Evolutionary conservation across 306 rosid species (phyloP).

Genomic region (Abrus pulchellus): DNA sequence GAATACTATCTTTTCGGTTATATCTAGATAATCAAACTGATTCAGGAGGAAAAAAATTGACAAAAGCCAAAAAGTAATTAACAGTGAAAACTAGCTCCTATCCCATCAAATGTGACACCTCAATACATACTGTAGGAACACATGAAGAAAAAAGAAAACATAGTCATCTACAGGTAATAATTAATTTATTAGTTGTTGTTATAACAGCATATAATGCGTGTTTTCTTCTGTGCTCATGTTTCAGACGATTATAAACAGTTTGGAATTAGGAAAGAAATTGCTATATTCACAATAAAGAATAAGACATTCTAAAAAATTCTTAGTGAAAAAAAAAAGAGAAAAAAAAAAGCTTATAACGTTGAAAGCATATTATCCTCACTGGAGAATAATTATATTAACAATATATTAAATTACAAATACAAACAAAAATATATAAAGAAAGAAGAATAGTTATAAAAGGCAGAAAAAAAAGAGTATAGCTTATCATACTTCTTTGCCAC

Average conservation of each 20-base stretch:
- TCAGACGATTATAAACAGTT: background rate
- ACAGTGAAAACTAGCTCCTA: too few species aligned
- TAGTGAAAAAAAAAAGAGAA: background rate
- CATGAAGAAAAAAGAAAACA: too few species aligned
- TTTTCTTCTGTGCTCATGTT: too few species aligned
- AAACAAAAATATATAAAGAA: background rate
- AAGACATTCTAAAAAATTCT: too few species aligned
- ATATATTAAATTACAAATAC: background rate
- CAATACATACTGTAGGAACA: too few species aligned
- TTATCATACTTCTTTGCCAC: slow-evolving; percentile 85
- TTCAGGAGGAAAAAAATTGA: too few species aligned
- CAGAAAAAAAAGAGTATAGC: slow-evolving; percentile 12
- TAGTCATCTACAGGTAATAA: too few species aligned
- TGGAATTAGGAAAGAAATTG: slow-evolving; percentile 18
- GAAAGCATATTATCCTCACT: slow-evolving; percentile 5
- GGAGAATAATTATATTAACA: slow-evolving; percentile 4
- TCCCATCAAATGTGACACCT: too few species aligned
- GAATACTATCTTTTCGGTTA: background rate
- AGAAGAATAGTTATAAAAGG: slow-evolving; percentile 27
- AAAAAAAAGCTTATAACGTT: background rate
- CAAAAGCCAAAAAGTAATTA: too few species aligned
- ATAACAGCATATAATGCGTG: too few species aligned
- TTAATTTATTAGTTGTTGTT: too few species aligned
- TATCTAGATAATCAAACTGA: too few species aligned
- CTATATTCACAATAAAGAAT: slow-evolving; percentile 2